Evolutionary conservation across 495 filamentous ascomycete genomes (phyloP).

Genomic region (Tuber microsphaerosporum): DNA sequence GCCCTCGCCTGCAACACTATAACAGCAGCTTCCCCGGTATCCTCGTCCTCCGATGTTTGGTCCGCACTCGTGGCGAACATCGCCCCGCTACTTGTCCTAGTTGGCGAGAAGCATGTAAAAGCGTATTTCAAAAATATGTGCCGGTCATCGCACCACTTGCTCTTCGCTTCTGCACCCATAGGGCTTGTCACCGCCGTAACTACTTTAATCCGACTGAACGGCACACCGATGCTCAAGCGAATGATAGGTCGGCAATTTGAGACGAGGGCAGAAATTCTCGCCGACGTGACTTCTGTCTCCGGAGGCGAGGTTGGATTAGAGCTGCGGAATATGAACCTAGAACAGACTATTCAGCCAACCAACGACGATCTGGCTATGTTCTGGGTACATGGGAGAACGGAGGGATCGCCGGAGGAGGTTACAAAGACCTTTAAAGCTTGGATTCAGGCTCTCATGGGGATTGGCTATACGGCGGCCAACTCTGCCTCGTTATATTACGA

Average conservation of each 20-base stretch:
- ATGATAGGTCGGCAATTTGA: conserved; percentile 31
- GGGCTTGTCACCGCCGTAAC: conserved; percentile 29
- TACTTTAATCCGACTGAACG: conserved; percentile 26
- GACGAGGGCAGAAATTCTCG: conserved; percentile 18
- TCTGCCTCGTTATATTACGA: background rate
- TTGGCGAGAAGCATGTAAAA: conserved; percentile 31
- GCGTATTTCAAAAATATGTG: conserved; percentile 33
- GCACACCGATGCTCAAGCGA: conserved; percentile 5
- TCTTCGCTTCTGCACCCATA: conserved; percentile 28
- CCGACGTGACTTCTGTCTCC: conserved; percentile 24
- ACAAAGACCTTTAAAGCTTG: background rate
- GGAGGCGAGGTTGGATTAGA: conserved; percentile 23
- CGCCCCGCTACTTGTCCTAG: conserved; percentile 23
- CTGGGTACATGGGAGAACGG: conserved; percentile 17
- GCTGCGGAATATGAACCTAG: conserved; percentile 14
- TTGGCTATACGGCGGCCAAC: background rate
- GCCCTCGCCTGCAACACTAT: background rate
- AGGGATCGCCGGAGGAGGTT: background rate
- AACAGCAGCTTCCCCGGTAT: background rate
- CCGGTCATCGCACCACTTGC: conserved; percentile 19
- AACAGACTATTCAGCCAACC: conserved; percentile 13
- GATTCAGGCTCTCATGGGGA: background rate
- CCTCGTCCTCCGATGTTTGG: conserved; percentile 19
- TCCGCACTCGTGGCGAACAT: conserved; percentile 26
- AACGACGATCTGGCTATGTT: conserved; percentile 18